These are phyloP conservation scores for Penicillium chermesinum DNA, from an alignment of 495 filamentous ascomycete genomes.

Conservation along the genomic window DNA sequence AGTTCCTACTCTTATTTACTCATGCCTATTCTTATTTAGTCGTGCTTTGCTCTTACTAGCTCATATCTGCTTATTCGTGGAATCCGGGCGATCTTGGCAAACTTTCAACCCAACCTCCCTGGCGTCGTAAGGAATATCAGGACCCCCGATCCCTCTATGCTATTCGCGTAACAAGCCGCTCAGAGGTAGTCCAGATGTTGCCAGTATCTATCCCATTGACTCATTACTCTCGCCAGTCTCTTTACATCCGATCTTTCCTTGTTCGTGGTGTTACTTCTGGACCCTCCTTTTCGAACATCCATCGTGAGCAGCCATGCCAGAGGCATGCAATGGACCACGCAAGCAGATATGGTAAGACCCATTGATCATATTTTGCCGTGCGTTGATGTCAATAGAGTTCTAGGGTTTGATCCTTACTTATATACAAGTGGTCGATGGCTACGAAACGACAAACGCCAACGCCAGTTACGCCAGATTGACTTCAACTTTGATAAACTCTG, in stretches of 20 bases:
- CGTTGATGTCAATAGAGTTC: slow-evolving; percentile 3
- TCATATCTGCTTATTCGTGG: too few species aligned
- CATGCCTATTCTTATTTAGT: too few species aligned
- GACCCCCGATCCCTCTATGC: background rate
- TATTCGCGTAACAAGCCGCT: background rate
- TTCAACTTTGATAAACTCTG: slow-evolving; percentile 38
- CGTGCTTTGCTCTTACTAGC: too few species aligned
- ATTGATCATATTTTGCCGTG: background rate
- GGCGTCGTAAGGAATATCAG: background rate
- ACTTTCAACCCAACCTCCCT: background rate
- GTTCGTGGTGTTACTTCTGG: background rate
- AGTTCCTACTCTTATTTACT: too few species aligned
- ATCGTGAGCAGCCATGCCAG: background rate
- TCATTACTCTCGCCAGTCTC: slow-evolving; percentile 1
- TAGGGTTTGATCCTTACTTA: slow-evolving; percentile 28
- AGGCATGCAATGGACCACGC: background rate
- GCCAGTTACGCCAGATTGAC: slow-evolving; percentile 28
- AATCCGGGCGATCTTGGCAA: slow-evolving; percentile 2
- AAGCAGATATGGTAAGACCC: background rate
- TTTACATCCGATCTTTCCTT: slow-evolving; percentile 4
- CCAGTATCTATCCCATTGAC: slow-evolving; percentile 1
- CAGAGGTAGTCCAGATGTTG: background rate
- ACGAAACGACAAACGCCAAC: slow-evolving; percentile 26
- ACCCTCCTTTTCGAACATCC: background rate
- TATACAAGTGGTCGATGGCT: slow-evolving; percentile 43